Conservation (phyloP, 306 rosid species). For the Cucurbita argyrosperma region DNA sequence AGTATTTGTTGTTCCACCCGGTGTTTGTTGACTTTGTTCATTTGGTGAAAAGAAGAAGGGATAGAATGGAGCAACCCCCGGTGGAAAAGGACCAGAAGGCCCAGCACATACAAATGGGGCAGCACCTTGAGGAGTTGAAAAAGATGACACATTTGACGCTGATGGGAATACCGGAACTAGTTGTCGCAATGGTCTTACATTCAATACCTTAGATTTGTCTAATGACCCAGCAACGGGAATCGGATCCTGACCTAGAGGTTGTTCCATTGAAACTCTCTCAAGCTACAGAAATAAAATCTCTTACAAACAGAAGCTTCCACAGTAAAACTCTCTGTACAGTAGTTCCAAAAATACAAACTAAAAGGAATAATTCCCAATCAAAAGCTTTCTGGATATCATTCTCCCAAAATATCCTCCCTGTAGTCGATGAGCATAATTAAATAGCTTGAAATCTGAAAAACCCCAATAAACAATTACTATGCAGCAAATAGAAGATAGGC, state of each 20-base stretch:
- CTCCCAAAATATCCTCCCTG: neutral
- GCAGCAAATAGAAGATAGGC: neutral
- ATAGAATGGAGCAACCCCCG: constrained; percentile 59
- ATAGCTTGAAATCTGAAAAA: neutral
- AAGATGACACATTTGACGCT: constrained; percentile 40
- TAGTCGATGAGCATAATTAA: neutral
- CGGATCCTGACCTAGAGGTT: constrained; percentile 39
- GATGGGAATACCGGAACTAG: constrained; percentile 75
- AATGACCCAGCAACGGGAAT: constrained; percentile 33
- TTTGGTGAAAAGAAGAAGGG: constrained; percentile 46
- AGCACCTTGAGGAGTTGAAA: constrained; percentile 50
- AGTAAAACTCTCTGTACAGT: neutral
- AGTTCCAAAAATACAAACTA: neutral
- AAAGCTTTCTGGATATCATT: neutral
- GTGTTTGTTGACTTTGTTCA: constrained; percentile 37
- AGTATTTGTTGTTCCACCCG: constrained; percentile 8
- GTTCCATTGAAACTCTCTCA: constrained; percentile 41
- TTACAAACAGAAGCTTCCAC: neutral
- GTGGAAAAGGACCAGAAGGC: constrained; percentile 86
- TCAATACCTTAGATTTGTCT: constrained; percentile 81
- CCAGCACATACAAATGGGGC: constrained; percentile 78
- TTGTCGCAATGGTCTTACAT: constrained; percentile 66
- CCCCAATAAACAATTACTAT: neutral
- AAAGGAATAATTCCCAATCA: neutral
- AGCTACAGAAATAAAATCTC: neutral